A percentile compares a stretch with the other conserved stretches of the same genome.
Conservation (phyloP, 1,284 basidiomycete genomes). For the Moesziomyces parantarcticus region DNA sequence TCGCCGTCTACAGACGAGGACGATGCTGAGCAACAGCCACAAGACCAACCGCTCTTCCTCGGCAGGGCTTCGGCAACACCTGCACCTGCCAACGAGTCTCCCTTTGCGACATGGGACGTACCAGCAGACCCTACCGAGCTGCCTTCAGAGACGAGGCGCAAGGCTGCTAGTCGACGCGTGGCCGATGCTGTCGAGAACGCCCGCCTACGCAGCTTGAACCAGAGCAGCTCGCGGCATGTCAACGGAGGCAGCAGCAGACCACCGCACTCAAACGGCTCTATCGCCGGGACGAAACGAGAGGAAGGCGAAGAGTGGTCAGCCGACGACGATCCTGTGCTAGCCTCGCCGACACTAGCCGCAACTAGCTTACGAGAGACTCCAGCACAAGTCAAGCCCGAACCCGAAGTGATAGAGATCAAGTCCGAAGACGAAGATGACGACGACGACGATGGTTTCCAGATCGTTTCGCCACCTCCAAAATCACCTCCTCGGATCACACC, state of each 20-base stretch:
- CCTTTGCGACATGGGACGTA: background rate
- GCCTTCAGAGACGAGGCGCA: constrained; percentile 40
- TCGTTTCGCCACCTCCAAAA: constrained; percentile 19
- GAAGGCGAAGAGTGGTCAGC: constrained; percentile 4
- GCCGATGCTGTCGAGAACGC: constrained; percentile 39
- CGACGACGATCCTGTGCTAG: constrained; percentile 15
- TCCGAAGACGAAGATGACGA: constrained; percentile 48
- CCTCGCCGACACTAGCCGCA: constrained; percentile 17
- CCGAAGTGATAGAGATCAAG: constrained; percentile 44
- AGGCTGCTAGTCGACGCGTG: constrained; percentile 31
- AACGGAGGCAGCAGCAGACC: too few species aligned
- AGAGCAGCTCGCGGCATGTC: background rate
- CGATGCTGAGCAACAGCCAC: background rate
- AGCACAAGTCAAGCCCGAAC: constrained; percentile 14
- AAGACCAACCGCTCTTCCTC: constrained; percentile 20
- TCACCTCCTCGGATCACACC: constrained; percentile 2
- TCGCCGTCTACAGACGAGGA: background rate
- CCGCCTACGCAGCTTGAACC: constrained; percentile 21
- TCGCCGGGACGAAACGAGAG: background rate
- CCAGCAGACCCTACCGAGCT: constrained; percentile 31
- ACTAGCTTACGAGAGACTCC: constrained; percentile 1
- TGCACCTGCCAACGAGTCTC: constrained; percentile 3
- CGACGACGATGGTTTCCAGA: constrained; percentile 23
- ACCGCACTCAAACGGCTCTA: background rate
- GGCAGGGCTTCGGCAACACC: constrained; percentile 26